Conservation (phyloP, 2,329 filamentous ascomycete genomes). For the Penicillium verrucosum region DNA sequence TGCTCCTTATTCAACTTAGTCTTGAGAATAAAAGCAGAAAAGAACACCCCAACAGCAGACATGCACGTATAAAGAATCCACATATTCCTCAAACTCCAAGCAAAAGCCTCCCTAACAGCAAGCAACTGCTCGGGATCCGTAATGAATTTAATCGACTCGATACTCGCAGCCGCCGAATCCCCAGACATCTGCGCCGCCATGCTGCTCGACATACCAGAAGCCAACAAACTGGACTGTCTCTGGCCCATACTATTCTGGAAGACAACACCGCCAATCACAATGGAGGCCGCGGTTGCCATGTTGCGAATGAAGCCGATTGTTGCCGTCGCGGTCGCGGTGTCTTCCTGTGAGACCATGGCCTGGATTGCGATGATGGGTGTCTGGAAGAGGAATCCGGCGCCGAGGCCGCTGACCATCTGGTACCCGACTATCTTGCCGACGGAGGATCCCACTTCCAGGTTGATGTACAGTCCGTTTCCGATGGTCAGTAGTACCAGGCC, state of each 20-base stretch:
- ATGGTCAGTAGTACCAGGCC: constrained; percentile 44
- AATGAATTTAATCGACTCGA: constrained; percentile 43
- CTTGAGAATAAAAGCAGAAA: constrained; percentile 47
- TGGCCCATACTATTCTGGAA: constrained; percentile 62
- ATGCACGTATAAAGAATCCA: constrained; percentile 49
- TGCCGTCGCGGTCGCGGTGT: constrained; percentile 52
- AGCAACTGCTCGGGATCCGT: constrained; percentile 36
- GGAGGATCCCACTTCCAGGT: constrained; percentile 36
- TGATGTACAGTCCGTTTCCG: constrained; percentile 50
- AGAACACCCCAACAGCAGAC: constrained; percentile 41
- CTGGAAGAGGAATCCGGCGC: constrained; percentile 53
- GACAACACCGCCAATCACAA: constrained; percentile 73
- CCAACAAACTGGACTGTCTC: constrained; percentile 56
- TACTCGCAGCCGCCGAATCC: constrained; percentile 47
- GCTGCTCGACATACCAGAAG: constrained; percentile 39
- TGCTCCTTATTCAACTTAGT: constrained; percentile 49
- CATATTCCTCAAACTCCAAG: constrained; percentile 50
- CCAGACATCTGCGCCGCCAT: constrained; percentile 36
- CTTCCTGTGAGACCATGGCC: constrained; percentile 48
- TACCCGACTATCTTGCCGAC: constrained; percentile 47
- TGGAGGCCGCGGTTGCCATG: constrained; percentile 63
- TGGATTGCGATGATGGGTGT: constrained; percentile 57
- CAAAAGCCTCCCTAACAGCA: constrained; percentile 47
- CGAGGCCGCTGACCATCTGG: constrained; percentile 51
- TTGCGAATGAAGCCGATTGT: constrained; percentile 60